A percentile compares a stretch with the other conserved stretches of the same genome.
Conservation (phyloP, 1,139 yeast genomes). For the Scheffersomyces lignicola region DNA sequence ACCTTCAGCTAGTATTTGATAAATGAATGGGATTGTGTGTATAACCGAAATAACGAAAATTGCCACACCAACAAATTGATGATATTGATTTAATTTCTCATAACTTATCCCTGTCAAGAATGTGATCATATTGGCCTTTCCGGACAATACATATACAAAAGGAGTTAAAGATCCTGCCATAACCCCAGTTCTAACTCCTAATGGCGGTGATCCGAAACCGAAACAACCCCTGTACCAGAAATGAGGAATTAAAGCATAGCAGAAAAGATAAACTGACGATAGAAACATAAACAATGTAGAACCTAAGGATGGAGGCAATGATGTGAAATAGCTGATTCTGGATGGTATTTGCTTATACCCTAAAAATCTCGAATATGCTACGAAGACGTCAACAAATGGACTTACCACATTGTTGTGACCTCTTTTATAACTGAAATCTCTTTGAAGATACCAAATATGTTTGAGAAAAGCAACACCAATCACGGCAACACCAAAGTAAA, state of each 20-base stretch:
- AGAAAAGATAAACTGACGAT: conserved; percentile 45
- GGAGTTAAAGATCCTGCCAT: conserved; percentile 57
- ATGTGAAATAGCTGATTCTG: conserved; percentile 33
- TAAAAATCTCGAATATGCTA: conserved; percentile 45
- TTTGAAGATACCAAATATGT: conserved; percentile 32
- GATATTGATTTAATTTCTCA: conserved; percentile 54
- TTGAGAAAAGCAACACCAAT: conserved; percentile 41
- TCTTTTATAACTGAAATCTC: conserved; percentile 33
- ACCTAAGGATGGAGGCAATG: conserved; percentile 56
- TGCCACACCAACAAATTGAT: conserved; percentile 49
- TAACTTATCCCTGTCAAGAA: conserved; percentile 56
- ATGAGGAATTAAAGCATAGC: conserved; percentile 51
- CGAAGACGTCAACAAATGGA: conserved; percentile 27
- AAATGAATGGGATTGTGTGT: conserved; percentile 56
- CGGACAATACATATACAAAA: conserved; percentile 50
- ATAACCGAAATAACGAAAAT: conserved; percentile 50
- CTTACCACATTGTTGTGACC: conserved; percentile 12
- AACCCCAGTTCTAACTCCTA: conserved; percentile 54
- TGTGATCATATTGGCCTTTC: conserved; percentile 53
- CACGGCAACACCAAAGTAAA: conserved; percentile 43
- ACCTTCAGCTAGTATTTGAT: conserved; percentile 51
- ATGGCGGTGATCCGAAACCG: conserved; percentile 68
- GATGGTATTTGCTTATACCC: conserved; percentile 52
- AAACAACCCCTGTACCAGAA: conserved; percentile 56
- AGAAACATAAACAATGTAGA: conserved; percentile 39